phyloP scores from a whole-genome alignment of 2,329 filamentous ascomycete genomes.

The Akanthomyces dipterigenus region DNA sequence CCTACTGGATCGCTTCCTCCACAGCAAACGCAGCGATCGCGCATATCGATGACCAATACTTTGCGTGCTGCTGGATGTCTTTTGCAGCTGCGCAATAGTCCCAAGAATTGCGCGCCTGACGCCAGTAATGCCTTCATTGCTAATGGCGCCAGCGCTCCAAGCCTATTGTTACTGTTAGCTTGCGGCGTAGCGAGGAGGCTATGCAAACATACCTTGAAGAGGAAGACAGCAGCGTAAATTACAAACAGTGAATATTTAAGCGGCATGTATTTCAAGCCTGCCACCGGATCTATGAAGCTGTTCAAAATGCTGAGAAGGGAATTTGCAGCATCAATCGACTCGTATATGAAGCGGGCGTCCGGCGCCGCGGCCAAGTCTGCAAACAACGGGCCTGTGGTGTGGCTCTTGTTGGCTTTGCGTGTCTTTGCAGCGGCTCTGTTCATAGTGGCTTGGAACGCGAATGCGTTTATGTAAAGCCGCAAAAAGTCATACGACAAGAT shows the following conservation, averaged over 20 bases:
- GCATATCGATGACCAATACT: constrained; percentile 57
- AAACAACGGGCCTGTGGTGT: constrained; percentile 35
- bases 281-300: constrained; percentile 51
- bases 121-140: constrained; percentile 44
- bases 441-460: constrained; percentile 67
- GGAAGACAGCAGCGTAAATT: constrained; percentile 58
- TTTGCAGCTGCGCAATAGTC: constrained; percentile 53
- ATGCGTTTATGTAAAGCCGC: constrained; percentile 66
- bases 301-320: constrained; percentile 54
- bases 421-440: constrained; percentile 31
- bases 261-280: constrained; percentile 57
- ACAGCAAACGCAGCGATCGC: constrained; percentile 52
- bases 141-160: constrained; percentile 52
- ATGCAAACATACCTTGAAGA: constrained; percentile 48
- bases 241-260: constrained; percentile 55
- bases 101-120: constrained; percentile 51
- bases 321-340: constrained; percentile 58
- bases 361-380: constrained; percentile 52
- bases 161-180: constrained; percentile 31
- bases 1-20: constrained; percentile 34
- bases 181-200: background rate
- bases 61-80: constrained; percentile 49
- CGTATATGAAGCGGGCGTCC: constrained; percentile 60
- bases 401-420: constrained; percentile 29
- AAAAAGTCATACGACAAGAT: constrained; percentile 68